Base-by-base conservation (phyloP, 352 stramenopile species). In the Phytophthora citricola region DNA sequence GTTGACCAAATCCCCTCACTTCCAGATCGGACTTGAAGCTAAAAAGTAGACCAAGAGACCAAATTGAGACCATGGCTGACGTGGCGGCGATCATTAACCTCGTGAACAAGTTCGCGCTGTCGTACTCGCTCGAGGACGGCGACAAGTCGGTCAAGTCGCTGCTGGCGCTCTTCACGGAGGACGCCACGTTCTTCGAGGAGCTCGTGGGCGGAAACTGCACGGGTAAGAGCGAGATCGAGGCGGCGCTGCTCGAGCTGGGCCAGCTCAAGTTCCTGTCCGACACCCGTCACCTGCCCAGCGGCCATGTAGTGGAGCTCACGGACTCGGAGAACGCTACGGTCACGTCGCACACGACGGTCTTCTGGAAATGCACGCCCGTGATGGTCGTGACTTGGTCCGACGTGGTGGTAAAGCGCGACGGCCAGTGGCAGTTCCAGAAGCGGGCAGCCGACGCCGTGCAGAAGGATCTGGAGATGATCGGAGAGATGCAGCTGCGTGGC, bases 401-500 rank as follows among this genome's bases (percentile, higher is more conserved):
- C 58, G 72, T 75, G 11, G 80, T 95, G 32, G 78, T 91, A 57
- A 93, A 93, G 74, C 63, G 68, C 45, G 85, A 90, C 63, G 83
- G 83, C 40, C 71, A 79, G 62, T 95, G 87, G 87, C 61, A 87
- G 49, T 95, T 95, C 71, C 75, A 90, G 70, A 75, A 79, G 52
- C 81, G 87, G 41, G 64, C 70, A 66, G 86, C 83, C 51, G 80
- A 95, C 36, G 76, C 85, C 40, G 82, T 95, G 71, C 87, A 95
- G 73, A 95, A 95, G 75, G 93, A 95, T 72, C 76, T 95, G 64
- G 87, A 95, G 71, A 92, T 93, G 79, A 92, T 95, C 59, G 87
- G 81, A 26, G 87, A 95, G 71, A 95, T 95, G 87, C 87, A 95
- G 63, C 71, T 95, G 45, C 85, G 85, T 41, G 87, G 87, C 69